Base-by-base conservation (phyloP, 805 yeast genomes). In the Yarrowia porcina region DNA sequence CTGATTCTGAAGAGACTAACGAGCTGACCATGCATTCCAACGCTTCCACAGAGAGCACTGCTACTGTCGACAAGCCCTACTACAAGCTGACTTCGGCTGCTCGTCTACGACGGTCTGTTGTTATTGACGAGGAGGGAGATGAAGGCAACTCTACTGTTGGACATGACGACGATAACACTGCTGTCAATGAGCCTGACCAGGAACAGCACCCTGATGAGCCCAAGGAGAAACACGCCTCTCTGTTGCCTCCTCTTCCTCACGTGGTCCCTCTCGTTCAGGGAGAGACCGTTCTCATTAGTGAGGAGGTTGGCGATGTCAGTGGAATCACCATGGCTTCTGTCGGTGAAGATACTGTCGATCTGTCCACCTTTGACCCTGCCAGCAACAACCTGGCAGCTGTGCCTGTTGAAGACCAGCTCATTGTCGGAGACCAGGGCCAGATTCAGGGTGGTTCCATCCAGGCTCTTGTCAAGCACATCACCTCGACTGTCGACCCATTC, bases 401-500 rank as follows among this genome's bases (percentile, higher is more conserved):
- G 23, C 45, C 63, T 23, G n/a, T 49, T 2, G 63, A 50, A 17
- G 63, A 56, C 18, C 63, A 62, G 57, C 44, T 62, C 12, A 49
- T 62, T 27, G 45, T 62, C 11, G 59, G 59, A 2, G 59, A 68
- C n/a, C 65, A 65, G 25, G 74, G 68, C 21, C 50, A 63, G 21
- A 67, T 74, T 4, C 68, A 73, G 4, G 77, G 74, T 5, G 77
- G 75, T 8, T 67, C 77, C 1, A 42, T 73, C n/a, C 66, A 66
- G 21, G 73, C 71, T 5, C 63, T 74, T 9, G 64, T 75, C 7
- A 60, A 64, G n/a, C 66, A 71, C 66, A 63, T 75, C 32, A 69
- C 72, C 8, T 66, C 60, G 5, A 63, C 63, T 9, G 66, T 90
- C 1, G 88, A 84, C 64, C 83, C 83, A 64, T 85, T 87, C 69